Evolutionary conservation across 768 basidiomycete species (phyloP).

Genomic region (Vishniacozyma victoriae): DNA sequence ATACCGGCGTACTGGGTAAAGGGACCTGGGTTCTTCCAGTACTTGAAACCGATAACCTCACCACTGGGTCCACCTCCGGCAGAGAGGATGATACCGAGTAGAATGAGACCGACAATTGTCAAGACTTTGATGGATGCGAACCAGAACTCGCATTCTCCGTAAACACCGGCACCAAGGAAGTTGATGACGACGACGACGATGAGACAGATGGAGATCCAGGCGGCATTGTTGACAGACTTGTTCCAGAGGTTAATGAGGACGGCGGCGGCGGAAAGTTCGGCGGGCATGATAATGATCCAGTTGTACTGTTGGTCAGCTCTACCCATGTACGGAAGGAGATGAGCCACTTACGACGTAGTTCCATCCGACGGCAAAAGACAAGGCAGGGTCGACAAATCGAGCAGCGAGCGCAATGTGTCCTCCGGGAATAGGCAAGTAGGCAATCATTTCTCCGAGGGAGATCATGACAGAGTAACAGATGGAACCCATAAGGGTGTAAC

Average conservation of each 20-base stretch:
- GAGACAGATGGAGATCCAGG: slow-evolving; percentile 73
- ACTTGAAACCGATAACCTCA: slow-evolving; percentile 50
- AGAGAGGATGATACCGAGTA: slow-evolving; percentile 66
- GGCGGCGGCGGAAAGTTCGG: slow-evolving; percentile 68
- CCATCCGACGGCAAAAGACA: slow-evolving; percentile 49
- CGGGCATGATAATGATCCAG: slow-evolving; percentile 56
- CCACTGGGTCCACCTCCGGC: slow-evolving; percentile 81
- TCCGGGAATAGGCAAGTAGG: slow-evolving; percentile 40
- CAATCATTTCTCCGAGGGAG: slow-evolving; percentile 36
- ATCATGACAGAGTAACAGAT: slow-evolving; percentile 58
- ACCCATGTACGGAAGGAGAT: not conserved
- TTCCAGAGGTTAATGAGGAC: slow-evolving; percentile 57
- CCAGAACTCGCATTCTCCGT: slow-evolving; percentile 63
- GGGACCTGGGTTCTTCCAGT: slow-evolving; percentile 85
- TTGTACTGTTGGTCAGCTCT: slow-evolving; percentile 47
- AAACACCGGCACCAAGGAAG: slow-evolving; percentile 41
- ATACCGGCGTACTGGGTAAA: slow-evolving; percentile 64
- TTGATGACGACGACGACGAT: slow-evolving; percentile 63
- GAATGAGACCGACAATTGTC: slow-evolving; percentile 50
- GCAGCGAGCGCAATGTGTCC: slow-evolving; percentile 34
- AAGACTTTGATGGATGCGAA: slow-evolving; percentile 93
- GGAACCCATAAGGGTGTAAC: slow-evolving; percentile 27
- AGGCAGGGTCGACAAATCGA: slow-evolving; percentile 55
- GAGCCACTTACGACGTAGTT: slow-evolving; percentile 1
- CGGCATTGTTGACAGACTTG: slow-evolving; percentile 58